Base-by-base conservation (phyloP, 352 stramenopile species). In the Pythium brachiatum region DNA sequence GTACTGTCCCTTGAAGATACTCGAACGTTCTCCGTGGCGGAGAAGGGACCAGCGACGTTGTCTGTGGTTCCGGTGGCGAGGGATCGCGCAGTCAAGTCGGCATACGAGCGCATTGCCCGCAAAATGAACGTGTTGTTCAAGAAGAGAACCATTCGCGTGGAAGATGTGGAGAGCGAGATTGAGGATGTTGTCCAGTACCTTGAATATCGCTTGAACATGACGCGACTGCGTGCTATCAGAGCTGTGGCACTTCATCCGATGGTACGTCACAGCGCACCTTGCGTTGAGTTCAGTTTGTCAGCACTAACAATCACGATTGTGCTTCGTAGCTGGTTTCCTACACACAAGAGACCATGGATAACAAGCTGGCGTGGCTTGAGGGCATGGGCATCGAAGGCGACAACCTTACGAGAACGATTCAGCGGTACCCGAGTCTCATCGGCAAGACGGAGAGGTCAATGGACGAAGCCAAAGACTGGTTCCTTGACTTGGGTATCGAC, bases 351-450 rank as follows among this genome's bases (percentile, higher is more conserved):
- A 38, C 21, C 1, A 46, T 69, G 36, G 51, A 69, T 9, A n/a
- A 23, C 2, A 69, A 69, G 38, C 16, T 70, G 2, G 31, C 21
- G 23, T 61, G 57, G 57, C 36, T 72, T 13, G n/a, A 23, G 15
- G 1, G 23, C 2, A 60, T 39, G 5, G 64, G 57, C 6, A 16
- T 70, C 6, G 32, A 44, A 3, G 21, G 7, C 3, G 34, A 60
- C 1, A 53, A 53, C 53, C 20, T 64, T 15, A 21, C 25, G 20
- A 60, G 3, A 2, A 25, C 44, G 7, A 34, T 72, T 7, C 43
- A 20, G 21, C 58, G 59, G 23, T 50, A 51, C 25, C 58, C 58
- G 15, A 51, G 26, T 34, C 56, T 67, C 31, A 20, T 72, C 9
- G 53, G 59, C 7, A 43, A 16, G n/a, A 58, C 58, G 4, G 58